Conservation (phyloP, 1,284 basidiomycete genomes). For the Leccinum insigne region DNA sequence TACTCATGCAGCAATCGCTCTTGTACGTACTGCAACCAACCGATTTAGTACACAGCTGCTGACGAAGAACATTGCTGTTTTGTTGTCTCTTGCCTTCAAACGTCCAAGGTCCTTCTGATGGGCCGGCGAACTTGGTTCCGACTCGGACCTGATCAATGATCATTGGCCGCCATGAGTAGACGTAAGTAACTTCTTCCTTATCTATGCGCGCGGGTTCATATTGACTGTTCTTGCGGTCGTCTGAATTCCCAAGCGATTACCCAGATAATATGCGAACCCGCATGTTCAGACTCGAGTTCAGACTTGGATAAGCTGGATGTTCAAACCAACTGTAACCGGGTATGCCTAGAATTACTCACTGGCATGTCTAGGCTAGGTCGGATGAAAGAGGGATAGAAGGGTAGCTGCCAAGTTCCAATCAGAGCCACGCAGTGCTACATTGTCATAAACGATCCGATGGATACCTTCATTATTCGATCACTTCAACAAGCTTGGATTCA, state of each 20-base stretch:
- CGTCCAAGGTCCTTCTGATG: neutral
- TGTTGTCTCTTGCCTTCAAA: neutral
- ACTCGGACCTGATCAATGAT: too few species aligned
- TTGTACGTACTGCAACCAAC: neutral
- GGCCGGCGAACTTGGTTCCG: too few species aligned
- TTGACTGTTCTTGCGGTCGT: neutral
- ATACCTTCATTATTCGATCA: too few species aligned
- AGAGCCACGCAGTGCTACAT: too few species aligned
- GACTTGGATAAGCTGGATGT: too few species aligned
- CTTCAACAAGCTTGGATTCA: too few species aligned
- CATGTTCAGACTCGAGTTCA: neutral
- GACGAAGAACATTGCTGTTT: neutral
- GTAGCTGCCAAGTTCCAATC: neutral
- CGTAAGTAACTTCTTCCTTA: neutral
- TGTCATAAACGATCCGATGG: too few species aligned
- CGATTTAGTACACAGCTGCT: neutral
- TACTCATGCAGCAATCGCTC: neutral
- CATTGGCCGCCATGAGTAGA: too few species aligned
- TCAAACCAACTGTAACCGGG: neutral
- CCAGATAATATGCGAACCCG: neutral
- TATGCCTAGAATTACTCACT: neutral
- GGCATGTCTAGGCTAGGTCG: neutral
- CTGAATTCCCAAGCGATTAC: neutral
- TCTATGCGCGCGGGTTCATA: neutral
- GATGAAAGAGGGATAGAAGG: neutral